Base-by-base conservation (phyloP, 805 yeast genomes). In the Maudiozyma serrabonitensis region DNA sequence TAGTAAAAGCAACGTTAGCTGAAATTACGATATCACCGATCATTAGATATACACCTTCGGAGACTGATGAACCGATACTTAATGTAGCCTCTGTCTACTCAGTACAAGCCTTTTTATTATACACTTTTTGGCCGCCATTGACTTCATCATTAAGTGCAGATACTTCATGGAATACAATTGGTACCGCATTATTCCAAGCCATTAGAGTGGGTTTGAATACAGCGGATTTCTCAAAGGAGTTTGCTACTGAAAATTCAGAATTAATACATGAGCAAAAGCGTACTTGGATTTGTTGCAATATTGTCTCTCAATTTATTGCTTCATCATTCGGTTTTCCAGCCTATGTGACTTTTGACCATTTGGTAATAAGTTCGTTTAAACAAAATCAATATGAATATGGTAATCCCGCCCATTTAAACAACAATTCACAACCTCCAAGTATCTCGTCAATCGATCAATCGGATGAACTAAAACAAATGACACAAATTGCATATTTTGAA, bases 321-420 rank as follows among this genome's bases (percentile, higher is more conserved):
- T 81, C 95, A 2, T 83, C 95, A 11, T 88, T 89, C 69, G 99
- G 99, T 18, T 90, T 85, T 61, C 99, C 98, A 0, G 88, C 95
- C 0, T 89, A 88, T 66, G 90, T 87, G 4, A 87, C 83, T 51
- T 86, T 89, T 60, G 95, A 88, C 62, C 75, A 83, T 25, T 75
- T 88, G 0, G 78, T 84, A 2, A 68, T 81, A 59, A 73, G 73
- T 6, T 73, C 81, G 3, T 77, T 56, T 67, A 76, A 56, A 46
- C 38, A 47, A 12, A 8, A 28, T 8, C 32, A 28, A 28, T 8
- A 28, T 8, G 7, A 28, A 28, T 2, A 8, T 28, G 32, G 2
- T 9, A 8, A 8, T 8, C 32, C 12, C 3, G 2, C 32, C 9
- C 32, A 28, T 28, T 28, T 28, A 28, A 34, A 19, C 13, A 12